Conservation (phyloP, 2,329 filamentous ascomycete genomes). For the Fusarium sp. region DNA sequence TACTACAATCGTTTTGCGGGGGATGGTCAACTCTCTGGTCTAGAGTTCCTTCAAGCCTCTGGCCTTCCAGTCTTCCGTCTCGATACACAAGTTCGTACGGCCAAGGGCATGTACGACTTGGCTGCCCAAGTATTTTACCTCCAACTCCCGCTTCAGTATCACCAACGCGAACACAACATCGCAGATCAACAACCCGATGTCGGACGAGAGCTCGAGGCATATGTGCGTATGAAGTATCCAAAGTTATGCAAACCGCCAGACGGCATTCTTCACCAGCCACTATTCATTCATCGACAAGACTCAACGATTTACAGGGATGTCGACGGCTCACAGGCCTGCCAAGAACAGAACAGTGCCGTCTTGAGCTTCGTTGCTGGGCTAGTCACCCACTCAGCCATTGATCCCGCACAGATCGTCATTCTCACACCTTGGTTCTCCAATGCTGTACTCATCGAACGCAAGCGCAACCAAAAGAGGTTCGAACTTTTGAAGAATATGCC, state of each 20-base stretch:
- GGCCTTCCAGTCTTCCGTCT: constrained; percentile 27
- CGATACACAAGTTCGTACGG: constrained; percentile 33
- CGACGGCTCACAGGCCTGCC: neutral
- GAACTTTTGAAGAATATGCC: neutral
- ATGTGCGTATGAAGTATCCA: neutral
- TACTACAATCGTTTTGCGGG: constrained; percentile 6
- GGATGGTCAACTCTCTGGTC: constrained; percentile 14
- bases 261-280: neutral
- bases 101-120: constrained; percentile 26
- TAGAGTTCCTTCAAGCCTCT: neutral
- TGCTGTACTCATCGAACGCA: neutral
- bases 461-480: neutral
- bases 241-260: neutral
- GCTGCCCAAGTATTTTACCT: neutral
- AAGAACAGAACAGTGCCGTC: neutral
- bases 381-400: neutral
- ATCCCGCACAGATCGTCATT: neutral
- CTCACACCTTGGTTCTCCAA: neutral
- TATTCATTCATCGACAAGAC: neutral
- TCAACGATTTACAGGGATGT: neutral
- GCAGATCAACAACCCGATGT: rapidly evolving
- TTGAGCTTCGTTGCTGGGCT: neutral
- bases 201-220: neutral
- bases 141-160: neutral
- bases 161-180: rapidly evolving